A percentile compares a stretch with the other conserved stretches of the same genome.
Conservation (phyloP, 305 asterid species). For the Withania somnifera region DNA sequence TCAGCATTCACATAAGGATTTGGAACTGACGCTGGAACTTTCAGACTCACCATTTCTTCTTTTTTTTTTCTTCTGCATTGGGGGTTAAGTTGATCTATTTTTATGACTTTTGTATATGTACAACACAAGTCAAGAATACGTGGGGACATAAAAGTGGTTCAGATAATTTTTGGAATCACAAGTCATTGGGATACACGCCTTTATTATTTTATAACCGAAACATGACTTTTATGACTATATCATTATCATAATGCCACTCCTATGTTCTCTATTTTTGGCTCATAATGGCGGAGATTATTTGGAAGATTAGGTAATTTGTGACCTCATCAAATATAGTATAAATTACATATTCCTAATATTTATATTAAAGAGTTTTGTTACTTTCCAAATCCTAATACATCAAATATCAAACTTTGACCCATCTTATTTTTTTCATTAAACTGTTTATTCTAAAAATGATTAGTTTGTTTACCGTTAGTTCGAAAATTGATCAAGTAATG, state of each 20-base stretch:
- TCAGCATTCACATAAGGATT: slow-evolving; percentile 51
- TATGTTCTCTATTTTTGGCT: background rate
- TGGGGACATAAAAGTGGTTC: background rate
- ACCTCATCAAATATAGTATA: too few species aligned
- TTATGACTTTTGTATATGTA: background rate
- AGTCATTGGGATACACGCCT: background rate
- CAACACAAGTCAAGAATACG: background rate
- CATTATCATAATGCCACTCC: background rate
- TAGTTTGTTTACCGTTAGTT: too few species aligned
- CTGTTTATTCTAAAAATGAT: too few species aligned
- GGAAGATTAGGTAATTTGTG: too few species aligned
- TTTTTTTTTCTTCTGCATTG: too few species aligned
- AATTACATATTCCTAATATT: too few species aligned
- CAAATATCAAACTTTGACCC: too few species aligned
- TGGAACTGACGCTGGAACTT: slow-evolving; percentile 55
- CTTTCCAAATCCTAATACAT: too few species aligned
- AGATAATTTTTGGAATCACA: background rate
- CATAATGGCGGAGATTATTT: too few species aligned
- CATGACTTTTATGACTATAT: background rate
- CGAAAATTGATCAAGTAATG: too few species aligned
- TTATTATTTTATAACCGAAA: background rate
- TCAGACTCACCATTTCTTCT: slow-evolving; percentile 45
- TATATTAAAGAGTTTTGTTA: too few species aligned
- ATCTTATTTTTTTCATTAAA: too few species aligned
- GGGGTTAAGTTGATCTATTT: background rate